phyloP scores from a whole-genome alignment of 805 yeast genomes.

The Lipomyces sp. region DNA sequence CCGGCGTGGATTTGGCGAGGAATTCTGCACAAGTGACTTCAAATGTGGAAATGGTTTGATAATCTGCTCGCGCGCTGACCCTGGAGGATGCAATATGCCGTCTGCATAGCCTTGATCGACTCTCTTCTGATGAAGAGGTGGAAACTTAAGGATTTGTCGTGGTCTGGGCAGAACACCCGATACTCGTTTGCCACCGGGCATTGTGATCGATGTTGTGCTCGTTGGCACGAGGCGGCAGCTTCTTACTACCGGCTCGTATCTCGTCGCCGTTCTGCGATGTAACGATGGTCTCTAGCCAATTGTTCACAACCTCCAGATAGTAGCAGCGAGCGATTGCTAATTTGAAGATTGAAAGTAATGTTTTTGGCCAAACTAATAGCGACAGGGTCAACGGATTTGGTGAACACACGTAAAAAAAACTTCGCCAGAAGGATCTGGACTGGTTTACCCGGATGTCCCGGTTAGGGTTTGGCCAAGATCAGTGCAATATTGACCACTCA shows the following conservation, averaged over 20 bases:
- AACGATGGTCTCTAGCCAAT: neutral
- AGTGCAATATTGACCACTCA: no score
- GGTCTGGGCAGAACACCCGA: conserved; percentile 25
- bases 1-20: conserved; percentile 14
- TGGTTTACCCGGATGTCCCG: no score
- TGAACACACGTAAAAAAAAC: no score
- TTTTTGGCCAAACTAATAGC: no score
- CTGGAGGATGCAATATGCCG: conserved; percentile 17
- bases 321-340: no score
- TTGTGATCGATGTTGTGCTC: neutral
- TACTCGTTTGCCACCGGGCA: neutral
- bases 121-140: conserved; percentile 1
- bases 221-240: no score
- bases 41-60: conserved; percentile 24
- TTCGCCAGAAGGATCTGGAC: no score
- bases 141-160: conserved; percentile 20
- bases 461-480: no score
- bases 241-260: no score
- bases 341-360: no score
- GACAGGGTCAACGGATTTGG: no score
- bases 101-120: conserved; percentile 25
- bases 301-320: neutral
- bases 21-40: conserved; percentile 9
- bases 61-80: conserved; percentile 13
- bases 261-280: no score